Conservation (phyloP, 768 basidiomycete species). For the Tylopilus vinaceipallidus region DNA sequence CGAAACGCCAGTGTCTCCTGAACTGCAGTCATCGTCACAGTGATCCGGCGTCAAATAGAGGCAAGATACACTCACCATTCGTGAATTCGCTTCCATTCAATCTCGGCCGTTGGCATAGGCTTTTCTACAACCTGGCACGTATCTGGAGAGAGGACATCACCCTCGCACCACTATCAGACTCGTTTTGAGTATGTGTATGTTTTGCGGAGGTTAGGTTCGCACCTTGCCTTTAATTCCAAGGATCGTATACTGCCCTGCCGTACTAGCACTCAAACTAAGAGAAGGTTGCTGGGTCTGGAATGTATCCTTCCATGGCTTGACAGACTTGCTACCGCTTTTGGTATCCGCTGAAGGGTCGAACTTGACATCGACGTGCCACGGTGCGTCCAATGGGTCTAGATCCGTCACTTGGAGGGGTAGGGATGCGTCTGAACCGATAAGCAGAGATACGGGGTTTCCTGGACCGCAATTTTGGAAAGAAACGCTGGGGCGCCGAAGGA, state of each 20-base stretch:
- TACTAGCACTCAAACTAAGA: conserved; percentile 47
- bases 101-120: conserved; percentile 77
- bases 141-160: conserved; percentile 82
- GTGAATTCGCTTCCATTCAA: conserved; percentile 85
- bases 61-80: conserved; percentile 62
- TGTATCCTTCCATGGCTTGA: conserved; percentile 63
- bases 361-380: conserved; percentile 62
- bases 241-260: conserved; percentile 80
- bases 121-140: conserved; percentile 73
- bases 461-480: conserved; percentile 74
- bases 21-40: conserved; percentile 42
- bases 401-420: conserved; percentile 53
- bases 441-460: conserved; percentile 65
- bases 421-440: conserved; percentile 64
- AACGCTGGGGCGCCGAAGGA: conserved; percentile 68
- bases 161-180: conserved; percentile 61
- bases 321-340: conserved; percentile 37
- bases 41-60: conserved; percentile 5
- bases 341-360: conserved; percentile 54
- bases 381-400: conserved; percentile 60
- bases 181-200: conserved; percentile 1
- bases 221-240: conserved; percentile 69
- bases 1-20: conserved; percentile 88
- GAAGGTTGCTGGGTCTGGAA: conserved; percentile 50
- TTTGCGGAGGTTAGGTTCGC: background rate